Evolutionary conservation across 148 eudicot genomes (phyloP), one percentile per base, ranked within the genome.

Genomic region (Arctostaphylos glauca): DNA sequence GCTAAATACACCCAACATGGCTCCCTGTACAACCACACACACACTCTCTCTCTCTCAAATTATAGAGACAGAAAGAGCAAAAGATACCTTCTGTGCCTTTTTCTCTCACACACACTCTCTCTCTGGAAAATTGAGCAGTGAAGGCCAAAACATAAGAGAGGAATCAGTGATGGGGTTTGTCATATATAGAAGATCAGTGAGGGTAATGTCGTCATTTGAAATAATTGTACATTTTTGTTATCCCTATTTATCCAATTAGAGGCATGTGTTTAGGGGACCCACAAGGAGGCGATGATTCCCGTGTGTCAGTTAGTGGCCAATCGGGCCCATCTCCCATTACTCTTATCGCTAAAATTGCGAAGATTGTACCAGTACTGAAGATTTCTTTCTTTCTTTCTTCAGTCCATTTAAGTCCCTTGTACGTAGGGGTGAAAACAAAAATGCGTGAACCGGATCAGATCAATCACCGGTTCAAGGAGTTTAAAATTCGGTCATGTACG

Each of bases 1-100:
- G 88, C 95, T 95, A 48, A 95, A 95, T 8, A 95, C 94, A 50
- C 97, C 98, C 84, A 95, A 90, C 98, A 95, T 94, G 53, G 18
- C 56, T 79, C 9, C 48, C 10, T 19, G 25, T 46, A 18, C 71
- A 12, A 12, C 41, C 18, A 25, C 6, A 25, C 44, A 59, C n/a
- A 58, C 64, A 16, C 16, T 23, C 71, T 55, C 53, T 66, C 41
- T 83, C 50, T 25, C 41, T 52, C 6, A 7, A 50, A 50, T 23
- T 66, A 66, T 66, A 3, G 71, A 66, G 71, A 25, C 71, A 10
- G 14, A 59, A 18, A 23, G n/a, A 59, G 66, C 23, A 59, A 19
- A 9, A 59, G 18, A 59, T 18, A 0, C 18, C 6, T 59, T 19
- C 21, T 14, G 59, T 16, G n/a, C 59, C 59, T 55, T 10, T 58